Evolutionary conservation across 2,329 filamentous ascomycete species (phyloP).

Genomic region (Aspergillus piperis): DNA sequence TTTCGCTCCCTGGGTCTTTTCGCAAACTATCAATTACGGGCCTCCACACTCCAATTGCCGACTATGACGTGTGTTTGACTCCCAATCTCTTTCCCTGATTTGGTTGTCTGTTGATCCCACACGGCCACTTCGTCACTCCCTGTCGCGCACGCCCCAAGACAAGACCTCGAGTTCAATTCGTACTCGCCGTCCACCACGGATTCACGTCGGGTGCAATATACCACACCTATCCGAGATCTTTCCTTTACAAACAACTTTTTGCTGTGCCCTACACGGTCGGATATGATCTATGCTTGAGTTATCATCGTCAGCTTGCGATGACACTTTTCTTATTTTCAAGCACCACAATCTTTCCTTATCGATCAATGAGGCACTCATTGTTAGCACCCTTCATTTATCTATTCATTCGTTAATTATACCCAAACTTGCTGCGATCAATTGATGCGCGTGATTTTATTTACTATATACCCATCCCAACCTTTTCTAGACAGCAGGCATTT

Average conservation of each 20-base stretch:
- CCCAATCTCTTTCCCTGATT: neutral
- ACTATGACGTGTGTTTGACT: neutral
- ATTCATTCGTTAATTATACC: constrained; percentile 2
- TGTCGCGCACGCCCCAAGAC: neutral
- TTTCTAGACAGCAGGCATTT: neutral
- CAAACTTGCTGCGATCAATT: neutral
- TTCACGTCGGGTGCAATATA: neutral
- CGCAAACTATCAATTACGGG: neutral
- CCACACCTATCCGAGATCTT: neutral
- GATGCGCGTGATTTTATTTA: neutral
- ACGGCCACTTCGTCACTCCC: neutral
- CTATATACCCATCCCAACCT: neutral
- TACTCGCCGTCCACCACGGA: neutral
- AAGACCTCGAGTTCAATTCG: neutral
- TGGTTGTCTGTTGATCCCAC: constrained; percentile 1
- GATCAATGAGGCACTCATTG: neutral
- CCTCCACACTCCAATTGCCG: neutral
- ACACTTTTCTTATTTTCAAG: neutral
- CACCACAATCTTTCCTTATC: neutral
- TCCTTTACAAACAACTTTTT: neutral
- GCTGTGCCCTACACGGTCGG: neutral
- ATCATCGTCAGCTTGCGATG: neutral
- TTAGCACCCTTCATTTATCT: neutral
- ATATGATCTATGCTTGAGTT: constrained; percentile 2
- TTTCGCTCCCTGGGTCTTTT: neutral